Percentiles rank a stretch among this genome's conserved stretches.
Evolutionary conservation across 768 basidiomycete genomes (phyloP).

Genomic region (Psilocybe cubensis): DNA sequence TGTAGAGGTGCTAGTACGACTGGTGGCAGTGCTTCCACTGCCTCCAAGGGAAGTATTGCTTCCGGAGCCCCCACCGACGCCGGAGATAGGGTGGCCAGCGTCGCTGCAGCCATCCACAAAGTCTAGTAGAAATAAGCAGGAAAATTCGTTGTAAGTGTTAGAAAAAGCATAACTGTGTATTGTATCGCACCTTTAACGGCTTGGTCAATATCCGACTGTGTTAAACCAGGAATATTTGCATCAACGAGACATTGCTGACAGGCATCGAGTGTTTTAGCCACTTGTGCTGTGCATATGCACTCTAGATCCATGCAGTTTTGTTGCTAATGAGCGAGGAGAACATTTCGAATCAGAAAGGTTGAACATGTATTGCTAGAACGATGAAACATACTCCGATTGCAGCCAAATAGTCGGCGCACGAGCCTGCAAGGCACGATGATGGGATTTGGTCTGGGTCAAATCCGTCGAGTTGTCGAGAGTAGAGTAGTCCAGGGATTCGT

Average conservation of each 20-base stretch:
- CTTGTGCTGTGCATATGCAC: conserved; percentile 17
- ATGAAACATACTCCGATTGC: conserved; percentile 1
- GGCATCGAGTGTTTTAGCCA: conserved; percentile 7
- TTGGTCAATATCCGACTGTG: conserved; percentile 12
- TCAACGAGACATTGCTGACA: conserved; percentile 18
- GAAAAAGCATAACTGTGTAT: background rate
- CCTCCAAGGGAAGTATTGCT: background rate
- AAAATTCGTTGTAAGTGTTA: background rate
- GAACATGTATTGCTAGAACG: background rate
- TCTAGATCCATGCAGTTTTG: conserved; percentile 11
- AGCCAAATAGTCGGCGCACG: conserved; percentile 10
- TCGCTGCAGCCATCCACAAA: conserved; percentile 9
- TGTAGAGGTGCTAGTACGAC: background rate
- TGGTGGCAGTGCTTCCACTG: background rate
- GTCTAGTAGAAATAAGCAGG: background rate
- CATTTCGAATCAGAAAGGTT: background rate
- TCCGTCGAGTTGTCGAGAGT: conserved; percentile 13
- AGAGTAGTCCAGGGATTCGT: background rate
- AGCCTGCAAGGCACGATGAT: conserved; percentile 3
- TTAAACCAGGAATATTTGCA: conserved; percentile 5
- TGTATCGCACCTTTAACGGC: conserved; percentile 11
- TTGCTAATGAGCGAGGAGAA: background rate
- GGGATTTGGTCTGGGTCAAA: conserved; percentile 16
- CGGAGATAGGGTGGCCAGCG: conserved; percentile 14
- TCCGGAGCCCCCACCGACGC: background rate